Evolutionary conservation across 1,284 basidiomycete genomes (phyloP).

Genomic region (Naganishia albida): DNA sequence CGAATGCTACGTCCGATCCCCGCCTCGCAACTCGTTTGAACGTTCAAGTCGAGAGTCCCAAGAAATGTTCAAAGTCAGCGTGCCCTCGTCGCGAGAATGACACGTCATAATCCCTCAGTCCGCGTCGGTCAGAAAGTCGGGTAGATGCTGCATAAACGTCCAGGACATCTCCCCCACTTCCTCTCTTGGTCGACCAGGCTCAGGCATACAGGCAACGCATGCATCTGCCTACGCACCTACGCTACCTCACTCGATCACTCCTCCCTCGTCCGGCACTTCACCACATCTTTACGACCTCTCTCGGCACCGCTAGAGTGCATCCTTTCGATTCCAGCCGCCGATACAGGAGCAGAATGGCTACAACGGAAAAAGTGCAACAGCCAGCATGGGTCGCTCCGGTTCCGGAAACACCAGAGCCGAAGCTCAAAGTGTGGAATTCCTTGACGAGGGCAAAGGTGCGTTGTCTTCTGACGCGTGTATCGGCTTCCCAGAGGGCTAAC

Average conservation of each 20-base stretch:
- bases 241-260: slow-evolving; percentile 2
- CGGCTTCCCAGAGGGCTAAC: too few species aligned
- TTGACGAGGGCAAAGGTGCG: slow-evolving; percentile 84
- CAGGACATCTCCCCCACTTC: background rate
- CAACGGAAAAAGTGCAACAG: slow-evolving; percentile 36
- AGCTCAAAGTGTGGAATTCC: slow-evolving; percentile 88
- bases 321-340: background rate
- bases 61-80: too few species aligned
- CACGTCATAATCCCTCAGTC: background rate
- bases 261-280: background rate
- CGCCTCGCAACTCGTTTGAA: too few species aligned
- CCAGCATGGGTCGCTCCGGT: slow-evolving; percentile 52
- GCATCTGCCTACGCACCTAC: slow-evolving; percentile 4
- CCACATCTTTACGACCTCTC: background rate
- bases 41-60: too few species aligned
- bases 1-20: too few species aligned
- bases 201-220: background rate
- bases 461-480: background rate
- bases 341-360: slow-evolving; percentile 2
- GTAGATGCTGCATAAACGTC: slow-evolving; percentile 24
- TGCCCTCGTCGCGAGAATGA: too few species aligned
- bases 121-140: background rate
- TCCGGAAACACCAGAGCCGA: slow-evolving; percentile 48
- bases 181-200: background rate
- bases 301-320: background rate